These are phyloP conservation scores for Aspergillus ochraceus DNA, from an alignment of 2,329 filamentous ascomycete species.

Conservation along the genomic window DNA sequence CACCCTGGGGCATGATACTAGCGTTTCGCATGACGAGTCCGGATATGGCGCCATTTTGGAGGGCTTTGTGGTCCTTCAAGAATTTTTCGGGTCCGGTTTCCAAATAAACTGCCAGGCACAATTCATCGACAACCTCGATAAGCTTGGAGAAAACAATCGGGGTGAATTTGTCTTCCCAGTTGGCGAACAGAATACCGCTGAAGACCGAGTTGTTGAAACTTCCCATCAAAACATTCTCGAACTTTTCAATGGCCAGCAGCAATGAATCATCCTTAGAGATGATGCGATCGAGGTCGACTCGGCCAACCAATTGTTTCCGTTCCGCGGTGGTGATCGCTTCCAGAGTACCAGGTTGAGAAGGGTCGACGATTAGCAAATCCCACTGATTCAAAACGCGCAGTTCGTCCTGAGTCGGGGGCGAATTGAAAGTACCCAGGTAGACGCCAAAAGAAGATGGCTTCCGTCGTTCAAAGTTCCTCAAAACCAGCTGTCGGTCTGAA, in stretches of 20 bases:
- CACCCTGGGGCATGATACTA: conserved; percentile 42
- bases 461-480: conserved; percentile 17
- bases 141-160: conserved; percentile 30
- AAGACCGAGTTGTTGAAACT: conserved; percentile 32
- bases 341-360: conserved; percentile 36
- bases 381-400: conserved; percentile 40
- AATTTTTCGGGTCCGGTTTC: conserved; percentile 44
- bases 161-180: conserved; percentile 40
- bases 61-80: conserved; percentile 34
- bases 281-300: conserved; percentile 30
- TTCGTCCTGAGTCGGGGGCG: conserved; percentile 33
- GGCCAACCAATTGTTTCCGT: conserved; percentile 29
- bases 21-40: conserved; percentile 45
- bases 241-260: conserved; percentile 27
- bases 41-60: conserved; percentile 36
- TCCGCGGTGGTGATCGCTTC: conserved; percentile 30
- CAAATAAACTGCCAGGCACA: conserved; percentile 45
- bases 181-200: conserved; percentile 44
- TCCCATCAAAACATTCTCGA: conserved; percentile 28
- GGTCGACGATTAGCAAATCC: conserved; percentile 49
- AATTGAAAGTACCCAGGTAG: conserved; percentile 42
- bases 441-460: conserved; percentile 44
- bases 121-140: conserved; percentile 31
- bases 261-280: conserved; percentile 22
- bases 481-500: conserved; percentile 20